A percentile compares a stretch with the other conserved stretches of the same genome.
Evolutionary conservation across 2,329 filamentous ascomycete genomes (phyloP).

Genomic region (Aureobasidium sp.): DNA sequence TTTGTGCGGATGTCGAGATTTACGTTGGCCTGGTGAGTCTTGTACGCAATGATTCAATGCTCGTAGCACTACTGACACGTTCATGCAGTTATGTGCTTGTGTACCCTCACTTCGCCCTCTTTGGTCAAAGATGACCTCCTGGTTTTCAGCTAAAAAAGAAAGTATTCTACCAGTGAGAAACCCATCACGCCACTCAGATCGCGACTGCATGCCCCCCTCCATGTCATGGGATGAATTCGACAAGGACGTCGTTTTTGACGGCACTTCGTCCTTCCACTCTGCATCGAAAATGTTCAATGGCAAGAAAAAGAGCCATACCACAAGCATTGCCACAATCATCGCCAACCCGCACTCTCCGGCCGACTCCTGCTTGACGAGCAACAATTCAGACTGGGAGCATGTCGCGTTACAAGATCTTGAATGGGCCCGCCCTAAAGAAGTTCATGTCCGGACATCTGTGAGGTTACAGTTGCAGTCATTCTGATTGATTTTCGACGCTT

Average conservation of each 20-base stretch:
- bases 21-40: slow-evolving; percentile 39
- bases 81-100: slow-evolving; percentile 34
- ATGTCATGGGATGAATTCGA: slow-evolving; percentile 11
- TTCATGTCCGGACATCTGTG: not conserved
- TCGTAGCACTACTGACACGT: slow-evolving; percentile 2
- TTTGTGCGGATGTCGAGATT: slow-evolving; percentile 39
- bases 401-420: not conserved
- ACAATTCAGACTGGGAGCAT: not conserved
- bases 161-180: not conserved
- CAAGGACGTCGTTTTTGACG: slow-evolving; percentile 10
- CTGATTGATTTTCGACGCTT: not conserved
- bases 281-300: not conserved
- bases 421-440: not conserved
- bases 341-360: not conserved
- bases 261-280: slow-evolving; percentile 1
- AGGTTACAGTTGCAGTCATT: not conserved
- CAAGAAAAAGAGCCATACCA: slow-evolving; percentile 3
- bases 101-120: slow-evolving; percentile 31
- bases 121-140: not conserved
- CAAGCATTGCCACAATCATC: not conserved
- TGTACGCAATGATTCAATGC: too few relatives aligned
- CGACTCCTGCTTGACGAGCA: slow-evolving; percentile 3
- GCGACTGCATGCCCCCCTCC: not conserved
- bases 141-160: not conserved
- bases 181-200: not conserved